Percentiles rank a stretch among this genome's conserved stretches.
Evolutionary conservation across 139 green algal genomes (phyloP).

Genomic region (Micromonas commoda): DNA sequence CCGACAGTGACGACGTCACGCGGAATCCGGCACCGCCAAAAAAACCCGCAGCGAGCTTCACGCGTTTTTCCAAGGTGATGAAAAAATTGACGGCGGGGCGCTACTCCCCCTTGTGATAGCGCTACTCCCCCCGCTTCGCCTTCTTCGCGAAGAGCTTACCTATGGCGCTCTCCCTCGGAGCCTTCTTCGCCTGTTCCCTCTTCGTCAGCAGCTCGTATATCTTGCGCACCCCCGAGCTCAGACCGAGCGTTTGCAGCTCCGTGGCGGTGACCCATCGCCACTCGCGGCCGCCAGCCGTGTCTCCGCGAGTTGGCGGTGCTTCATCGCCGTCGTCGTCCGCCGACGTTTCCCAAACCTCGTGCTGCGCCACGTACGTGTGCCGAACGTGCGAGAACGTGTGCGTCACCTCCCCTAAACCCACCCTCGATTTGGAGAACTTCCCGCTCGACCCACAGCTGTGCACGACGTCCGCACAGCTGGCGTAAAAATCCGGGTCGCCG

Average conservation of each 20-base stretch:
- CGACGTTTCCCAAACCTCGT: not conserved
- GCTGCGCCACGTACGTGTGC: not conserved
- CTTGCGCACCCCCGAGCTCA: conserved; percentile 4
- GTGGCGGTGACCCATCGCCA: not conserved
- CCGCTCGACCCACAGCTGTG: not conserved
- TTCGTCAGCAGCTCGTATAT: not conserved
- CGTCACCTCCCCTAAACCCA: not conserved
- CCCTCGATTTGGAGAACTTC: not conserved
- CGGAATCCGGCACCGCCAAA: too few species aligned
- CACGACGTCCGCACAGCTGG: not conserved
- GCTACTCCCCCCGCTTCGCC: too few species aligned
- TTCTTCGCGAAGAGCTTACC: not conserved
- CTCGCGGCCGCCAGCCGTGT: not conserved
- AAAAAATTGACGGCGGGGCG: too few species aligned
- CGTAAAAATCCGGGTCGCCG: not conserved
- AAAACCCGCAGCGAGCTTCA: not conserved
- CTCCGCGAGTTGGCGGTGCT: not conserved
- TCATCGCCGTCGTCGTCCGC: not conserved
- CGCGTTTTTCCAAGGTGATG: too few species aligned
- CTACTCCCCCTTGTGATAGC: too few species aligned
- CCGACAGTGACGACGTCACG: too few species aligned
- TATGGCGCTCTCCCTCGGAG: not conserved
- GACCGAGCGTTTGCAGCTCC: not conserved
- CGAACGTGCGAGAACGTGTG: conserved; percentile 25
- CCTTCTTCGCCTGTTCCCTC: not conserved